A percentile compares a stretch with the other conserved stretches of the same genome.
phyloP scores from a whole-genome alignment of 2,329 filamentous ascomycete genomes.

The Hirsutella thompsonii region DNA sequence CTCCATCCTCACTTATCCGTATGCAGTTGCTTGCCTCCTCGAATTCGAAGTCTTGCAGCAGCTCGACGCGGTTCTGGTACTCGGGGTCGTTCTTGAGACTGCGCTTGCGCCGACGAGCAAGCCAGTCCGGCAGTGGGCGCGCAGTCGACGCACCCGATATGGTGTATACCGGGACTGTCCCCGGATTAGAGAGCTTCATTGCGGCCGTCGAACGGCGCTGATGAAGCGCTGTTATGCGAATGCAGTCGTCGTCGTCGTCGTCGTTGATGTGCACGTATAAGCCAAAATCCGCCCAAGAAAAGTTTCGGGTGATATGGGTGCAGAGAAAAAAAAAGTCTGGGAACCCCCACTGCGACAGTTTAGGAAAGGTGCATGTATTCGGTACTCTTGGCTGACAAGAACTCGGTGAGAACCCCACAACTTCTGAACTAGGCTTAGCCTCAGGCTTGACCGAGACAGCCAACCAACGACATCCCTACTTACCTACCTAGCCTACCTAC shows the following conservation, averaged over 20 bases:
- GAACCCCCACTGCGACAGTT: neutral
- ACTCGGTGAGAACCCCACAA: constrained; percentile 3
- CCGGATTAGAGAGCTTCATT: constrained; percentile 77
- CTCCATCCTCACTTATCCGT: constrained; percentile 82
- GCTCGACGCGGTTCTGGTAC: constrained; percentile 84
- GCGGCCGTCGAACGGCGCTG: neutral
- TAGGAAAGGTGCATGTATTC: too few species aligned
- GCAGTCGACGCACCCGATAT: constrained; percentile 84
- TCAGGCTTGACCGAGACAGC: constrained; percentile 5
- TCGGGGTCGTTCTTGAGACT: constrained; percentile 87
- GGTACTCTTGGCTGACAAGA: too few species aligned
- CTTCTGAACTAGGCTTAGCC: constrained; percentile 2
- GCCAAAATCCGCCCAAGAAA: too few species aligned
- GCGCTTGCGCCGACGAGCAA: constrained; percentile 76
- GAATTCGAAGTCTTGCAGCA: constrained; percentile 96
- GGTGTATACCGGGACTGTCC: constrained; percentile 82
- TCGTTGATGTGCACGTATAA: too few species aligned
- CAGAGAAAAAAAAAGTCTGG: constrained; percentile 2
- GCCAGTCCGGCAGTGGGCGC: constrained; percentile 86
- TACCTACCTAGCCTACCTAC: too few species aligned
- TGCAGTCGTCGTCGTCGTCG: neutral
- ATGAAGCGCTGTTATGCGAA: neutral
- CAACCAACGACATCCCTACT: neutral
- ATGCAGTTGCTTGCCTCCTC: constrained; percentile 90
- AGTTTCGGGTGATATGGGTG: neutral